Base-by-base conservation (phyloP, 371 early-diverging fungal genomes). In the Encephalitozoon hellem region DNA sequence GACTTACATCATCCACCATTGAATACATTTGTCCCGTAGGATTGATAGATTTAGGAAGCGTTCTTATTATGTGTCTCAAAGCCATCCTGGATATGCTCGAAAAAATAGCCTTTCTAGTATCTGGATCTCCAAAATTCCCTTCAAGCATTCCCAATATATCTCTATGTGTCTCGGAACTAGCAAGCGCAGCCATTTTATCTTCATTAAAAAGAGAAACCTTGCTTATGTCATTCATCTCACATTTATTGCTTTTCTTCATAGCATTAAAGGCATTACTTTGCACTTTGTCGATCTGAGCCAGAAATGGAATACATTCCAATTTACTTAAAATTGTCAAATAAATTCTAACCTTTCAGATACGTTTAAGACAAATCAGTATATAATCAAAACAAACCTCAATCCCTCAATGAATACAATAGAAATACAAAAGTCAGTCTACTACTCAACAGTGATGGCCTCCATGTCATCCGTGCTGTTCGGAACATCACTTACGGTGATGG, bases 381-480 rank as follows among this genome's bases (percentile, higher is more conserved):
- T 4, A 34, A 34, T 42, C 43, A 42, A 42, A 42, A 42, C 43
- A 42, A 42, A 42, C 43, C 8, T 21, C 18, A 47, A 21, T 21
- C 21, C 21, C 21, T 15, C 2, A 47, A 47, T 47, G 49, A 8
- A 47, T 47, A 8, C 21, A 34, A 21, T 6, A 28, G 15, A 26
- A n/a, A n/a, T 32, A 6, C 38, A 12, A 15, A 59, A 59, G 15
- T 25, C 59, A 18, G 25, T 51, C 2, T 72, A 42, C 39, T 72
- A 49, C 8, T 54, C 34, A 23, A 52, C 75, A 25, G 32, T 55
- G n/a, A 42, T 55, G 38, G 39, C 68, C 12, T 32, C 75, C 0
- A 12, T 67, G 15, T 74, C 75, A 18, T 74, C 75, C 0, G 34
- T 74, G 6, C 15, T 63, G 5, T 74, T 67, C 30, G 75, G 75